These are phyloP conservation scores for Penicillium sp. DNA, from an alignment of 2,329 filamentous ascomycete genomes.

Conservation along the genomic window DNA sequence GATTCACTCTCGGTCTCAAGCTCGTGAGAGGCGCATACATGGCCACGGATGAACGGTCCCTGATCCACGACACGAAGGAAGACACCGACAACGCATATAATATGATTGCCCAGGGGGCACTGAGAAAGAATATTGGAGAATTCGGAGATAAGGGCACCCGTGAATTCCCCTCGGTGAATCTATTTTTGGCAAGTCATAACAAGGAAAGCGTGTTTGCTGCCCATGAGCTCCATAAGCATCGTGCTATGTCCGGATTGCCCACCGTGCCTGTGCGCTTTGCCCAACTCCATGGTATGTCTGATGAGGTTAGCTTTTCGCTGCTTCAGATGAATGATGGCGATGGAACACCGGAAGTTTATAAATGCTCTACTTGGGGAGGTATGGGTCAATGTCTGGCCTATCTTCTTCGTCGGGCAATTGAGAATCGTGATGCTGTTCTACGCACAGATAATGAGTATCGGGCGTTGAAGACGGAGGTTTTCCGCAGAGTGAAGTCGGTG, in stretches of 20 bases:
- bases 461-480: conserved; percentile 28
- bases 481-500: conserved; percentile 9
- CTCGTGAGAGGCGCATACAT: conserved; percentile 74
- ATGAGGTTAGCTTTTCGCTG: conserved; percentile 57
- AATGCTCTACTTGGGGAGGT: conserved; percentile 57
- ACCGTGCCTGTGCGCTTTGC: conserved; percentile 54
- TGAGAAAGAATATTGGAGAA: conserved; percentile 50
- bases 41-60: conserved; percentile 64
- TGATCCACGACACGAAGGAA: conserved; percentile 70
- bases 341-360: conserved; percentile 49
- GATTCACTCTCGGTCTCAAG: conserved; percentile 70
- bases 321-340: conserved; percentile 43
- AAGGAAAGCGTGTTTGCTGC: conserved; percentile 63
- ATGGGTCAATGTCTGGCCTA: conserved; percentile 78
- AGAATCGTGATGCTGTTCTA: conserved; percentile 59
- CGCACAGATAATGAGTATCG: conserved; percentile 48
- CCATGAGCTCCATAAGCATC: conserved; percentile 49
- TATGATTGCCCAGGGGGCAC: conserved; percentile 63
- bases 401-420: conserved; percentile 56
- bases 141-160: conserved; percentile 18
- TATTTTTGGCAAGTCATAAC: conserved; percentile 85
- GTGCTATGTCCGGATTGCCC: conserved; percentile 39
- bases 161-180: conserved; percentile 56
- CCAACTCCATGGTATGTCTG: conserved; percentile 61
- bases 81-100: conserved; percentile 73